phyloP scores from a whole-genome alignment of 1,284 basidiomycete species.

The Fistulina hepatica region DNA sequence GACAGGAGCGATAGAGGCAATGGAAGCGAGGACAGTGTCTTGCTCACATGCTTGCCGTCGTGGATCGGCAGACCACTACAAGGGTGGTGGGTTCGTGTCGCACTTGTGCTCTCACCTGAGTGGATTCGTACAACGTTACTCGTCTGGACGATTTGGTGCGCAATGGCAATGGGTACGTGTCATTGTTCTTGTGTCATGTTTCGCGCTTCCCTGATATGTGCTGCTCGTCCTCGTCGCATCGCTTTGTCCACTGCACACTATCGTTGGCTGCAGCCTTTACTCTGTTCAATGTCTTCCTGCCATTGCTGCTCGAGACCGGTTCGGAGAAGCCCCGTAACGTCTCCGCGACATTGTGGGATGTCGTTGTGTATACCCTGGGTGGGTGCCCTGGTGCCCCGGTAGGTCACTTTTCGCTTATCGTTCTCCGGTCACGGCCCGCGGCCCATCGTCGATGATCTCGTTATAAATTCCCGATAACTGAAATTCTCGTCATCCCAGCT shows the following conservation, averaged over 20 bases:
- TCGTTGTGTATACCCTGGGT: constrained; percentile 73
- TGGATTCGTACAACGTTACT: constrained; percentile 79
- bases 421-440: no score
- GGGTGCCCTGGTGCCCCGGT: constrained; percentile 84
- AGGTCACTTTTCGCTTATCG: constrained; percentile 21
- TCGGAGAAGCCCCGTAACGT: constrained; percentile 36
- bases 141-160: constrained; percentile 78
- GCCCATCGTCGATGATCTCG: constrained; percentile 2
- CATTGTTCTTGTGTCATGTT: not conserved
- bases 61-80: constrained; percentile 20
- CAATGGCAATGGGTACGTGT: constrained; percentile 66
- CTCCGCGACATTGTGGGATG: constrained; percentile 48
- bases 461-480: not conserved
- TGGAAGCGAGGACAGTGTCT: no score
- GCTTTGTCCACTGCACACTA: constrained; percentile 6
- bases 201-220: no score
- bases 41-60: not conserved
- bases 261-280: constrained; percentile 53
- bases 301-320: constrained; percentile 74
- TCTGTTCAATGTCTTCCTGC: constrained; percentile 96
- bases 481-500: no score
- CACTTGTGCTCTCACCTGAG: constrained; percentile 68
- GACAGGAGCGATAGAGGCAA: no score
- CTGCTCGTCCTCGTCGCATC: constrained; percentile 4
- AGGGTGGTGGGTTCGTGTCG: constrained; percentile 64